Evolutionary conservation across 2,329 filamentous ascomycete species (phyloP).

Genomic region (Botrytis hyacinthi): DNA sequence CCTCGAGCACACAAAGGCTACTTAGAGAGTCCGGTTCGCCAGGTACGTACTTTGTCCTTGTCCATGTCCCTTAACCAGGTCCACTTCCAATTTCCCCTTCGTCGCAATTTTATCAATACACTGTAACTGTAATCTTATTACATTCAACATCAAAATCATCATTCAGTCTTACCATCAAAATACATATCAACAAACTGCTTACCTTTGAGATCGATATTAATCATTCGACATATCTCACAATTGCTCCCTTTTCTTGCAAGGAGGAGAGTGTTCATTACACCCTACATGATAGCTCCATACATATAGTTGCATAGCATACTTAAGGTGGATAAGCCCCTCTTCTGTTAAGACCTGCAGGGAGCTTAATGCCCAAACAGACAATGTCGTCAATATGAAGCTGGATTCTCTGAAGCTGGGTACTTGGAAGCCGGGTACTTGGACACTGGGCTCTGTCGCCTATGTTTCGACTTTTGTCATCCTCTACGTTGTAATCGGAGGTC

Average conservation of each 20-base stretch:
- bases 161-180: background rate
- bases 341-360: conserved; percentile 16
- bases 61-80: background rate
- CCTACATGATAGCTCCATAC: background rate
- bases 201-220: background rate
- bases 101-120: conserved; percentile 10
- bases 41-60: background rate
- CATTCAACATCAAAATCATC: background rate
- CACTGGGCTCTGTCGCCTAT: conserved; percentile 4
- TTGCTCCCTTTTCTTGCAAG: background rate
- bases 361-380: conserved; percentile 15
- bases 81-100: background rate
- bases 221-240: background rate
- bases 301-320: background rate
- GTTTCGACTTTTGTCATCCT: conserved; percentile 7
- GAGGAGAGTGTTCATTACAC: background rate
- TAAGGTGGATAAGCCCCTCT: conserved; percentile 16
- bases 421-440: conserved; percentile 16
- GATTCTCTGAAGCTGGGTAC: background rate
- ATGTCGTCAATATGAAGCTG: conserved; percentile 19
- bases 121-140: background rate
- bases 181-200: background rate
- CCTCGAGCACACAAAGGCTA: background rate
- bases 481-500: conserved; percentile 62
- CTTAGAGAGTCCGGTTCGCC: background rate